phyloP scores from a whole-genome alignment of 2,329 filamentous ascomycete genomes.

The Xylogone sp. region DNA sequence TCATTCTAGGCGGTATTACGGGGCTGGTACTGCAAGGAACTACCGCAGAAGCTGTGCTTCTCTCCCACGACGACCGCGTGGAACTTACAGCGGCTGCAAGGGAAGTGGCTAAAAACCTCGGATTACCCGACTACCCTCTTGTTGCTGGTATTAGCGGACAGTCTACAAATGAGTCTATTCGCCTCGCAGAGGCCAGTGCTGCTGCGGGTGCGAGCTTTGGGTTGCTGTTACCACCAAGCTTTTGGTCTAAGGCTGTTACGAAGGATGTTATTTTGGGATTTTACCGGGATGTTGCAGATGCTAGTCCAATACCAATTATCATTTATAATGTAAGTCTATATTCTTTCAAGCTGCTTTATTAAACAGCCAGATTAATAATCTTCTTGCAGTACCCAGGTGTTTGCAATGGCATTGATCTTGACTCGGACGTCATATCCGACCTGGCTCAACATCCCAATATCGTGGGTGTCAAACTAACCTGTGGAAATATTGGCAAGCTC shows the following conservation, averaged over 20 bases:
- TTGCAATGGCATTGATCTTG: conserved; percentile 29
- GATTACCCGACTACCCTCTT: conserved; percentile 34
- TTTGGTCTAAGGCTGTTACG: conserved; percentile 39
- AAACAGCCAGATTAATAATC: conserved; percentile 14
- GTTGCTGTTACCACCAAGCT: conserved; percentile 35
- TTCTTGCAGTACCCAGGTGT: conserved; percentile 26
- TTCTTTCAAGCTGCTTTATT: conserved; percentile 11
- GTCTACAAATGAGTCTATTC: conserved; percentile 30
- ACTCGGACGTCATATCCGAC: conserved; percentile 18
- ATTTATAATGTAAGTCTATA: conserved; percentile 23
- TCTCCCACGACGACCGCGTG: conserved; percentile 36
- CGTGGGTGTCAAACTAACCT: conserved; percentile 24
- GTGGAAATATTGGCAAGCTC: conserved; percentile 26
- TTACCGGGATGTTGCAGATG: conserved; percentile 34
- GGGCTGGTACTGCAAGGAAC: conserved; percentile 44
- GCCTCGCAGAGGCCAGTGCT: conserved; percentile 31
- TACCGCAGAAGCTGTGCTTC: conserved; percentile 41
- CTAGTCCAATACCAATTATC: conserved; percentile 24
- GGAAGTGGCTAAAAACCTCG: conserved; percentile 32
- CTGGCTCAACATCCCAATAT: conserved; percentile 25
- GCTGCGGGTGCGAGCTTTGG: conserved; percentile 35
- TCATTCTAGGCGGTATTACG: conserved; percentile 52
- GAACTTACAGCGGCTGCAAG: conserved; percentile 35
- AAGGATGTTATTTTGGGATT: conserved; percentile 36
- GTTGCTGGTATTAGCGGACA: conserved; percentile 40